Conservation (phyloP, 768 basidiomycete species). For the Agaricus subrufescens region DNA sequence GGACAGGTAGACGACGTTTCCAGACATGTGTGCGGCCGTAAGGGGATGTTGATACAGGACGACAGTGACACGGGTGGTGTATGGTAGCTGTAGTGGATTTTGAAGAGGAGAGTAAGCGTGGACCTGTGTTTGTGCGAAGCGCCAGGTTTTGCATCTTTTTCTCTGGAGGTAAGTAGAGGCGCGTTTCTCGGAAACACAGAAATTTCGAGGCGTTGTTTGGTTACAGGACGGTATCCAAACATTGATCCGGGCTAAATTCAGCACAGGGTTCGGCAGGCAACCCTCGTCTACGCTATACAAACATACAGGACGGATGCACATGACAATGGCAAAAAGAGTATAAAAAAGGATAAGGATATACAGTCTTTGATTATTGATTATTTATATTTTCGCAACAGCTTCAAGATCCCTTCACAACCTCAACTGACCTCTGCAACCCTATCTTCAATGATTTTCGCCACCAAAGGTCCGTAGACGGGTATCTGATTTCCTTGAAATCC, state of each 20-base stretch:
- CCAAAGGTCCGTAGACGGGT: conserved; percentile 60
- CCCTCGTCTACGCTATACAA: too few relatives aligned
- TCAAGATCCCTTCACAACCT: neutral
- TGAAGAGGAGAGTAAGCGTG: neutral
- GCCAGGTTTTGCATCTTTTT: too few relatives aligned
- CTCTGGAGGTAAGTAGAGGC: too few relatives aligned
- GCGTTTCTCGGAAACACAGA: neutral
- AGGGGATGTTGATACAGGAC: conserved; percentile 60
- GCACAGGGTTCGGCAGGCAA: too few relatives aligned
- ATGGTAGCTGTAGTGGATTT: neutral
- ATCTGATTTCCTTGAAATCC: conserved; percentile 82
- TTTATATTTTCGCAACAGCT: neutral
- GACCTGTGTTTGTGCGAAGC: too few relatives aligned
- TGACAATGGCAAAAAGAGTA: too few relatives aligned
- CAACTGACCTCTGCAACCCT: conserved; percentile 30
- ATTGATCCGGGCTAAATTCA: neutral
- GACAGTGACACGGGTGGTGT: conserved; percentile 2
- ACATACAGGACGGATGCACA: too few relatives aligned
- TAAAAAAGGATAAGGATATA: too few relatives aligned
- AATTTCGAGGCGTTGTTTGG: conserved; percentile 5
- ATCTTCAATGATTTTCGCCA: conserved; percentile 71
- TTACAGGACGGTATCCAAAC: neutral
- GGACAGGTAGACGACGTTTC: conserved; percentile 58
- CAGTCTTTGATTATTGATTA: too few relatives aligned
- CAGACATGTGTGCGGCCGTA: conserved; percentile 84